Base-by-base conservation (phyloP, 805 yeast species). In the Pichia pseudocactophila region DNA sequence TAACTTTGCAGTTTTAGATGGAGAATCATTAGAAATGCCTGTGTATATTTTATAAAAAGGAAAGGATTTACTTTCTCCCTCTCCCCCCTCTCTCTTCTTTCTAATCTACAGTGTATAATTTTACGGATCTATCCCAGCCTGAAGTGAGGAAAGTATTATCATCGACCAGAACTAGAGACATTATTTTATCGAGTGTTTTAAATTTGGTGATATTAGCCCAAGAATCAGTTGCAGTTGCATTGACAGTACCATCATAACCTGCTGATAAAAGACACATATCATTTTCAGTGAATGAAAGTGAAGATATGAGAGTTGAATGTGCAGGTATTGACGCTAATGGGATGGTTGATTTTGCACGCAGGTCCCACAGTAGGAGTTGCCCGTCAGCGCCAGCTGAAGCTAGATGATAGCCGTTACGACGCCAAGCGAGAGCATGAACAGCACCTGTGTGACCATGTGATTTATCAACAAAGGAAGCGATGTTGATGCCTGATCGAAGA, bases 351-450 rank as follows among this genome's bases (percentile, higher is more conserved):
- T 36, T 54, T 46, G 13, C 51, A 49, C 42, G 51, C 56, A 90
- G 40, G 63, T 90, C 98, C 97, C 97, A 90, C 2, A 89, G 69
- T 52, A 82, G 82, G 9, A 87, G 71, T 2, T 77, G 63, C 26
- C 87, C 78, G 61, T 90, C 97, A 0, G 82, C 90, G 44, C 94
- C 78, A 3, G 89, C 97, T 0, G 90, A 80, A 3, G 88, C 88
- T 3, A 87, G 52, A 39, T 80, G 80, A 50, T 71, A 71, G 1
- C 96, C 95, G 59, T 84, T 80, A 1, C 73, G 69, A 4, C 89
- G 68, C 83, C 94, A 90, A 49, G 75, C 86, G 35, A 80, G 56
- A 1, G 80, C 64, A 58, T 84, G 77, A 1, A 90, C 74, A 0
- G 85, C 87, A 45, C 77, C 73, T 7, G 75, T 71, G 59, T 92